A percentile compares a stretch with the other conserved stretches of the same genome.
Conservation (phyloP, 1,284 basidiomycete species). For the Microbotryum saponariae region DNA sequence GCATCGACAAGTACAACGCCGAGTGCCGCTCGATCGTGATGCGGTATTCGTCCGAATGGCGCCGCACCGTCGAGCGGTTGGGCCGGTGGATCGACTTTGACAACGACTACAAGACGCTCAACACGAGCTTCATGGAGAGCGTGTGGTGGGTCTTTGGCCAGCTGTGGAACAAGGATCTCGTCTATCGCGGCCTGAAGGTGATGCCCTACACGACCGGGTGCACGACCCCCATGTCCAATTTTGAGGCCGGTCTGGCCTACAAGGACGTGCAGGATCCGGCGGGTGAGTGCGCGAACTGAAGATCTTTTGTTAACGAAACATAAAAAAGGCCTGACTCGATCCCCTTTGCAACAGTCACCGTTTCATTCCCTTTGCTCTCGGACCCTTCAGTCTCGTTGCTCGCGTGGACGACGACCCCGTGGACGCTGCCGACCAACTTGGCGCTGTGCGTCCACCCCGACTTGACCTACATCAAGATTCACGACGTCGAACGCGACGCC, state of each 20-base stretch:
- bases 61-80: constrained; percentile 89
- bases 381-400: constrained; percentile 85
- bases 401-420: constrained; percentile 99
- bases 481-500: constrained; percentile 76
- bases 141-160: constrained; percentile 99
- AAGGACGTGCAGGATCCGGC: constrained; percentile 92
- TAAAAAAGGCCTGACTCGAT: too few species aligned
- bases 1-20: constrained; percentile 94
- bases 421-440: constrained; percentile 95
- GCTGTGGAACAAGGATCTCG: constrained; percentile 84
- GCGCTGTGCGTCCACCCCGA: constrained; percentile 94
- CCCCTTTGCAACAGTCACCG: constrained; percentile 55
- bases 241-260: constrained; percentile 91
- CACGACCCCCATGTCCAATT: constrained; percentile 95
- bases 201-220: constrained; percentile 99
- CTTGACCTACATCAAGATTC: constrained; percentile 93
- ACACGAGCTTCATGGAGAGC: constrained; percentile 90
- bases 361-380: constrained; percentile 85
- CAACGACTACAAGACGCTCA: constrained; percentile 97
- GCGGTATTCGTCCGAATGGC: constrained; percentile 93
- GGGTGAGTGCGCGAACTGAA: constrained; percentile 45
- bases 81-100: constrained; percentile 99
- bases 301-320: too few species aligned
- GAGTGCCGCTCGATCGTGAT: constrained; percentile 97
- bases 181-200: constrained; percentile 90